Percentiles rank a stretch among this genome's conserved stretches.
Conservation (phyloP, 1,284 basidiomycete genomes). For the Papiliotrema fonsecae region DNA sequence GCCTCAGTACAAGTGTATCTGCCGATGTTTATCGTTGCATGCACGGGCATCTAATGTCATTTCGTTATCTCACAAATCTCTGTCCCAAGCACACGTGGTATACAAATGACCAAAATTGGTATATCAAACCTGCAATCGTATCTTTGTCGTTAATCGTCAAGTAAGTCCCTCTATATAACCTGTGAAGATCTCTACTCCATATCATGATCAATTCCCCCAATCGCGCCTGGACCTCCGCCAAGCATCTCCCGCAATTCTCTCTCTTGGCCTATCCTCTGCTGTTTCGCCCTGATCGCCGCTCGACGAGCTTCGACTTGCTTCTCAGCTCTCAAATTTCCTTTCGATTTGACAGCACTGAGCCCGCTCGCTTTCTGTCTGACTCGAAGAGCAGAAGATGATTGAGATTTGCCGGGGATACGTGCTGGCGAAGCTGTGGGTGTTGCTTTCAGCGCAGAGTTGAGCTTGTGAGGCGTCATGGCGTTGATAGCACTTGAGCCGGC, state of each 20-base stretch:
- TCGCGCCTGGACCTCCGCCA: conserved; percentile 8
- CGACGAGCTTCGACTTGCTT: conserved; percentile 24
- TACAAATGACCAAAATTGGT: too few species aligned
- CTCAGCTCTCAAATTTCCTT: conserved; percentile 19
- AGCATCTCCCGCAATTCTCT: conserved; percentile 37
- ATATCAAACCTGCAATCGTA: too few species aligned
- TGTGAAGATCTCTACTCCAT: too few species aligned
- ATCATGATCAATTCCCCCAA: background rate
- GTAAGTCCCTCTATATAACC: too few species aligned
- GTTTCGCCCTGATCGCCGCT: conserved; percentile 31
- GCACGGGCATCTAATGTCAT: too few species aligned
- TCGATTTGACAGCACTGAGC: conserved; percentile 26
- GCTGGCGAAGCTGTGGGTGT: background rate
- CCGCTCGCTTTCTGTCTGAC: conserved; percentile 12
- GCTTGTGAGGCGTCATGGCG: background rate
- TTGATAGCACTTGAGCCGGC: conserved; percentile 12
- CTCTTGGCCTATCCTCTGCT: conserved; percentile 33
- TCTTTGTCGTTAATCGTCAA: too few species aligned
- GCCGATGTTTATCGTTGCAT: too few species aligned
- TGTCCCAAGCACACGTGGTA: too few species aligned
- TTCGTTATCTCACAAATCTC: too few species aligned
- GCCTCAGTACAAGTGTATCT: too few species aligned
- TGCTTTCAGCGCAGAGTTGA: conserved; percentile 5
- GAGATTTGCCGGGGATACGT: conserved; percentile 3
- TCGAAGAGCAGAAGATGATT: conserved; percentile 3